Evolutionary conservation across 2,329 filamentous ascomycete species (phyloP), one percentile per base, ranked within the genome.

Genomic region (Tolypocladium endophyticum): DNA sequence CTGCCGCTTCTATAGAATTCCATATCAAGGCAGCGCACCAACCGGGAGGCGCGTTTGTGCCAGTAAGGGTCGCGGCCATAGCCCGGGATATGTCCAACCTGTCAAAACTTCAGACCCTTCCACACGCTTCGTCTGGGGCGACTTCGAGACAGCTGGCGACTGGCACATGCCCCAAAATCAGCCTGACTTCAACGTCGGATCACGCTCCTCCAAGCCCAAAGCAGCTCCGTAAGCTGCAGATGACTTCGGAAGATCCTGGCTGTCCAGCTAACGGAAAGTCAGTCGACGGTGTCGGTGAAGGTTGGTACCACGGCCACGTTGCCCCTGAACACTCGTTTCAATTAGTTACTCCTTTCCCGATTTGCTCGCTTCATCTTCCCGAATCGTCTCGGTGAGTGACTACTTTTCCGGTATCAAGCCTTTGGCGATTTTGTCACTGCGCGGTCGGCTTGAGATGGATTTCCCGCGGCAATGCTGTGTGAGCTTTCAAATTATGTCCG

Each of bases 301-400:
- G 16, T 9, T 52, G 47, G 50, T 53, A 35, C 30, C 18, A 53
- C 28, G 50, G 30, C 30, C 50, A 53, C 30, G 50, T 23, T 53
- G 20, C 30, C 50, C 30, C 50, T n/a, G n/a, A 35, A 20, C 50
- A n/a, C 30, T 20, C 30, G 28, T 35, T 53, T 53, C 28, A 30
- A n/a, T 4, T 14, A 36, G 35, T 36, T 53, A 20, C 47, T 23
- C 28, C 20, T 14, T 70, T 69, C 69, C 69, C 66, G 56, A 70
- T 72, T 66, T 65, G 66, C 72, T 76, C 74, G 75, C 75, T 77
- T 77, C 70, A 62, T 63, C 67, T 71, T 77, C 72, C 73, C 73
- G 16, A 25, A 59, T 58, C 47, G 35, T 33, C 56, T 36, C 28
- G 33, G 6, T 28, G n/a, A 45, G 53, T 5, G 43, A 23, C 36